Evolutionary conservation across 2,329 filamentous ascomycete genomes (phyloP).

Genomic region (Apiospora phragmitis): DNA sequence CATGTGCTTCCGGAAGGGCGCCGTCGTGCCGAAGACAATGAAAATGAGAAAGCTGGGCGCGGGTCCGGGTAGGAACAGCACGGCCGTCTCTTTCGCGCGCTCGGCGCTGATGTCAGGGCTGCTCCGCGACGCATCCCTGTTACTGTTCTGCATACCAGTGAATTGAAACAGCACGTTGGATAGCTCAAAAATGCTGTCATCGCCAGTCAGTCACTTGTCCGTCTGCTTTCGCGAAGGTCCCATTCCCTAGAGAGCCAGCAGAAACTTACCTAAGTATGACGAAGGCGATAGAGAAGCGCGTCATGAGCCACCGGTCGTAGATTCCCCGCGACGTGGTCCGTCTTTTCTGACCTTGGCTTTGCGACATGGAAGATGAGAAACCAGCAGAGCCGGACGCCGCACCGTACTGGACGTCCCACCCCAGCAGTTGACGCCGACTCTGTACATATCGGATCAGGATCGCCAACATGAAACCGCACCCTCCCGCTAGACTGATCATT

Average conservation of each 20-base stretch:
- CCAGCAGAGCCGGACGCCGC: constrained; percentile 15
- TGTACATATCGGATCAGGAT: constrained; percentile 43
- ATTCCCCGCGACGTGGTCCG: constrained; percentile 28
- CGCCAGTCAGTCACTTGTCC: constrained; percentile 21
- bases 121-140: constrained; percentile 24
- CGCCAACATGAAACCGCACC: constrained; percentile 38
- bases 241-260: not conserved
- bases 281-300: constrained; percentile 46
- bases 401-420: constrained; percentile 34
- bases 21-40: constrained; percentile 42
- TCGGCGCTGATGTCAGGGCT: constrained; percentile 34
- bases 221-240: constrained; percentile 10
- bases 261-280: constrained; percentile 38
- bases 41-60: constrained; percentile 38
- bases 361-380: constrained; percentile 13
- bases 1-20: constrained; percentile 33
- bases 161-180: constrained; percentile 25
- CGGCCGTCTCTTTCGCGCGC: constrained; percentile 33
- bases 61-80: constrained; percentile 40
- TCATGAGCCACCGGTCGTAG: constrained; percentile 46
- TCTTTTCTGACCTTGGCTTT: constrained; percentile 15
- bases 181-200: constrained; percentile 39
- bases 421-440: constrained; percentile 34
- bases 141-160: constrained; percentile 32
- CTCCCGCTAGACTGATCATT: constrained; percentile 37